These are phyloP conservation scores for Pterocarpus santalinus DNA, from an alignment of 306 rosid species.

Conservation along the genomic window DNA sequence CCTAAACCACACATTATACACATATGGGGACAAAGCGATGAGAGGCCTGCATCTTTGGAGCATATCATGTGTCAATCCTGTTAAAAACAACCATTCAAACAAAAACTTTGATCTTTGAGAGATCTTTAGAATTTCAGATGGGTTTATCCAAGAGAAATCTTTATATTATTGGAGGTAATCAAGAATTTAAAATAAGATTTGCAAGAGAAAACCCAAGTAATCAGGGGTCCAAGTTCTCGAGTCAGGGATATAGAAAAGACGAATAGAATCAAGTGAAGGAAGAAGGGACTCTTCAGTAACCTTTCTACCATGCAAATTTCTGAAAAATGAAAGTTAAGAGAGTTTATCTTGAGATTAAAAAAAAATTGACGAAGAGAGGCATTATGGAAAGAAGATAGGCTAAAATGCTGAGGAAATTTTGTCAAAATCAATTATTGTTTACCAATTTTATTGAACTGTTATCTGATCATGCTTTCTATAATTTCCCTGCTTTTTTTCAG, in stretches of 20 bases:
- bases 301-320: not conserved
- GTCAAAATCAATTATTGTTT: not conserved
- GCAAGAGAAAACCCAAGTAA: not conserved
- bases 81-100: not conserved
- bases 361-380: too few species aligned
- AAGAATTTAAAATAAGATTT: not conserved
- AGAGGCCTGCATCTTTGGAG: not conserved
- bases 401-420: not conserved
- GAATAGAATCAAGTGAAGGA: not conserved
- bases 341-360: too few species aligned
- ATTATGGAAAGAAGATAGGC: too few species aligned
- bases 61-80: not conserved
- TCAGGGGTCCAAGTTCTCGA: not conserved
- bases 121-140: not conserved
- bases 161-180: not conserved
- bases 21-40: not conserved
- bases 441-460: not conserved
- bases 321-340: too few species aligned
- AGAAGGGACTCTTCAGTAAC: not conserved
- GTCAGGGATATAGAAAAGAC: not conserved
- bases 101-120: not conserved
- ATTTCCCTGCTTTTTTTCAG: slow-evolving; percentile 50
- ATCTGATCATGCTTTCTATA: not conserved
- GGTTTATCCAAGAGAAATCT: not conserved
- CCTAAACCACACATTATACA: not conserved